Evolutionary conservation across 176 grass and related monocot genomes (phyloP).

Genomic region (Urochloa ruziziensis): DNA sequence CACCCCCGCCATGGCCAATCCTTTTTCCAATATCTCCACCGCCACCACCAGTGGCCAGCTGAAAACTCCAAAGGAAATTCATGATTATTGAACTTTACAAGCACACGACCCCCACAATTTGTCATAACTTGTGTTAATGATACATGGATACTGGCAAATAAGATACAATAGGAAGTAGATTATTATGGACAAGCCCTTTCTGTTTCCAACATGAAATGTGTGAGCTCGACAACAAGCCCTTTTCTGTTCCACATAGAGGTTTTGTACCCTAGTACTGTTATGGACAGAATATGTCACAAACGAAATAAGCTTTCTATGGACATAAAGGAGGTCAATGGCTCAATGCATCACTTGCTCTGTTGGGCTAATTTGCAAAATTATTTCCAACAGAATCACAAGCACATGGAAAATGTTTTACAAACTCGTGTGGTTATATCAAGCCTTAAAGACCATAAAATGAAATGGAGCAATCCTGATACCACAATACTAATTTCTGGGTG

Average conservation of each 20-base stretch:
- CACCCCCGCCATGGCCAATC: slow-evolving; percentile 88
- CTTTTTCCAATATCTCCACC: slow-evolving; percentile 96
- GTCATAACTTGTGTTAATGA: slow-evolving; percentile 7
- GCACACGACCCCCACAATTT: background rate
- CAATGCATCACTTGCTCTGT: background rate
- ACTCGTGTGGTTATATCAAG: background rate
- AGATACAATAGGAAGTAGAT: background rate
- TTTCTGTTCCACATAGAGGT: background rate
- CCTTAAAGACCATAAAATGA: background rate
- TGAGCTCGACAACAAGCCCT: background rate
- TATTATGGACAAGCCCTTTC: too few species aligned
- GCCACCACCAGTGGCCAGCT: slow-evolving; percentile 87
- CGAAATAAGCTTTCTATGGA: background rate
- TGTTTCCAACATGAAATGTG: background rate
- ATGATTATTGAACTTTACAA: slow-evolving; percentile 14
- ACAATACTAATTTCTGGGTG: background rate
- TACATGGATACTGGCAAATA: background rate
- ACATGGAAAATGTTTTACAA: background rate
- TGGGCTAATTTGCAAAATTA: background rate
- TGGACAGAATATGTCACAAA: background rate
- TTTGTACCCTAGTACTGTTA: background rate
- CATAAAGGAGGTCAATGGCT: background rate
- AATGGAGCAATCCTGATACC: background rate
- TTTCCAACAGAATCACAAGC: background rate
- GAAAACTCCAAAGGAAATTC: slow-evolving; percentile 30